Evolutionary conservation across 352 stramenopile genomes (phyloP), one percentile per base, ranked within the genome.

Genomic region (Detonula confervacea): DNA sequence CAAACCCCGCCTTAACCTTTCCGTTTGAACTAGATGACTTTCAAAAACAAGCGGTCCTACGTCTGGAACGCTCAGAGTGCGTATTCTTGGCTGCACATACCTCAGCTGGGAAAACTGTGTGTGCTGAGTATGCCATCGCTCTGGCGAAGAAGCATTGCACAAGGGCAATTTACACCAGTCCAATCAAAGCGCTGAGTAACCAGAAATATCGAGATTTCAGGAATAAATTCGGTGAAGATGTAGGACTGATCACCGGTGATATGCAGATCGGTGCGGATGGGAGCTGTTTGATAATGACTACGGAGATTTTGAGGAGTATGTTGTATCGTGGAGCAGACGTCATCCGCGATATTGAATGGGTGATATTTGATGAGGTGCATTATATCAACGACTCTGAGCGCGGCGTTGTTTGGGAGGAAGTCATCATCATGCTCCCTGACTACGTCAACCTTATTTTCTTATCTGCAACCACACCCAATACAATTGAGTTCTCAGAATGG

Each of bases 41-140:
- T 86, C 97, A 99, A 83, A 98, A 98, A 82, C 95, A 98, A 83
- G 97, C 96, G 42, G 90, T 99, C 22, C 83, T 97, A 54, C 95
- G 97, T 77, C 81, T 99, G 16, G 96, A 99, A 75, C 67, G 75
- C 35, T 74, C 57, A 14, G 70, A 87, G 37, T 89, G 80, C 59
- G 96, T 99, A 4, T 98, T 98, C 44, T 95, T 99, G 11, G 98
- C 98, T 20, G 98, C 98, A 0, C 97, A 99, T 80, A 99, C 97
- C 2, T 98, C 96, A 49, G 66, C 73, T 2, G 90, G 89, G 0
- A 96, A 96, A 81, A 96, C 93, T 5, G 92, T 96, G 1, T 87
- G 92, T 2, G 93, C 88, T 6, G 92, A 96, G 86, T 91, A 96
- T 65, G 93, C 92, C 44, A 81, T 96, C 8, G 86, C 82, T 18